Percentiles rank a stretch among this genome's conserved stretches.
These are phyloP conservation scores for Selaginella moellendorffii DNA, from an alignment of 75 land plant genomes.

Conservation along the genomic window DNA sequence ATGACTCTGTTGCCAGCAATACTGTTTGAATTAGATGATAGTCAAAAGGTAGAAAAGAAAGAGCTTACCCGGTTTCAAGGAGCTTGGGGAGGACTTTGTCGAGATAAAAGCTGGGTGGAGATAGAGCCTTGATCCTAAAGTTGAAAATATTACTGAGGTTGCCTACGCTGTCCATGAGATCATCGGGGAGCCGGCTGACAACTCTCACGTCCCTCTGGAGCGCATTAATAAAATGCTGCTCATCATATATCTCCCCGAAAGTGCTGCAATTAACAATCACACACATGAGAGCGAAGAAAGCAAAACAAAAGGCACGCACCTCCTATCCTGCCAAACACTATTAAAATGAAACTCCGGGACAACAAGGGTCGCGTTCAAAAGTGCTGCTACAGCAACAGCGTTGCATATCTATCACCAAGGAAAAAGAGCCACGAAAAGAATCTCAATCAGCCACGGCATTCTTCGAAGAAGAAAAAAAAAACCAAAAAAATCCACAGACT, in stretches of 20 bases:
- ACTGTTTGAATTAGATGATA: no score
- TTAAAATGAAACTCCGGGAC: constrained; percentile 62
- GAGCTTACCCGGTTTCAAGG: constrained; percentile 58
- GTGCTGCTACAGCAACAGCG: constrained; percentile 81
- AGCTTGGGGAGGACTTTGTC: constrained; percentile 70
- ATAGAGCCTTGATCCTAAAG: constrained; percentile 58
- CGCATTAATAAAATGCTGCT: constrained; percentile 44
- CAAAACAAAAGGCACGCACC: constrained; percentile 66
- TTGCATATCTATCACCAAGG: constrained; percentile 54
- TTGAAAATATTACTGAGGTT: constrained; percentile 41
- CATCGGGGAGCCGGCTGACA: constrained; percentile 39
- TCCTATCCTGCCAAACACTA: constrained; percentile 66
- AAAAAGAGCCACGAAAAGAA: constrained; percentile 14
- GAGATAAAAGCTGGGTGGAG: constrained; percentile 60
- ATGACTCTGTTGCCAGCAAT: constrained; percentile 73
- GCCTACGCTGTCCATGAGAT: constrained; percentile 32
- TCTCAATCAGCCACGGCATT: not conserved
- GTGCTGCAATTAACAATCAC: constrained; percentile 37
- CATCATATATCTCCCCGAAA: constrained; percentile 77
- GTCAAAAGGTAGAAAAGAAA: no score
- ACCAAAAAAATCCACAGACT: constrained; percentile 3
- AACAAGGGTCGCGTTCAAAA: constrained; percentile 68
- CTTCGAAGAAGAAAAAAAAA: not conserved
- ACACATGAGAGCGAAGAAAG: not conserved
- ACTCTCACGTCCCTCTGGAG: constrained; percentile 44